Evolutionary conservation across 2,329 filamentous ascomycete genomes (phyloP).

Genomic region (Neonectria faginata): DNA sequence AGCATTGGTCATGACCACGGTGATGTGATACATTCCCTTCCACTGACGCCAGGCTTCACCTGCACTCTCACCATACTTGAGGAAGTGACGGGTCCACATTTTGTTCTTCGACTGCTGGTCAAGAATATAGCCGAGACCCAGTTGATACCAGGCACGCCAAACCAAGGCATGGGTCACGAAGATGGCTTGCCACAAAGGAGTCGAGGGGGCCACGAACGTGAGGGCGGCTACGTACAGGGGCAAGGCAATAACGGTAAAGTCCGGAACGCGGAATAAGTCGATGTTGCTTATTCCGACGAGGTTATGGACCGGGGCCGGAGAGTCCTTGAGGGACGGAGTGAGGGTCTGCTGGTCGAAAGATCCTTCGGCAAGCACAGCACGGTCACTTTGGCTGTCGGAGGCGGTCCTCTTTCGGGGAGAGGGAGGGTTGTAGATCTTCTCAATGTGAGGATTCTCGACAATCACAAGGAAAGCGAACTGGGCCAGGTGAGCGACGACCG

Average conservation of each 20-base stretch:
- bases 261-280: slow-evolving; percentile 88
- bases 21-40: slow-evolving; percentile 96
- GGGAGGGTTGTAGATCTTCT: slow-evolving; percentile 95
- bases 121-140: slow-evolving; percentile 88
- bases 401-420: slow-evolving; percentile 72
- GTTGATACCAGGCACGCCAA: slow-evolving; percentile 92
- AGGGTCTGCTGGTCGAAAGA: slow-evolving; percentile 43
- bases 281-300: slow-evolving; percentile 85
- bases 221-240: slow-evolving; percentile 80
- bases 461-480: slow-evolving; percentile 93
- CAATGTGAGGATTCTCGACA: slow-evolving; percentile 97
- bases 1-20: slow-evolving; percentile 88
- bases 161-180: slow-evolving; percentile 84
- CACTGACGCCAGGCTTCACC: slow-evolving; percentile 97
- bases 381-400: slow-evolving; percentile 49
- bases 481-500: slow-evolving; percentile 91
- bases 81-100: slow-evolving; percentile 95
- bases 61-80: slow-evolving; percentile 93
- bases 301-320: slow-evolving; percentile 80
- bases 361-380: slow-evolving; percentile 42
- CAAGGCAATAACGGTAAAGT: slow-evolving; percentile 82
- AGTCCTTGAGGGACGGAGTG: slow-evolving; percentile 46
- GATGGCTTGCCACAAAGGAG: slow-evolving; percentile 77
- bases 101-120: slow-evolving; percentile 89
- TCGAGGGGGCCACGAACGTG: slow-evolving; percentile 81